phyloP scores from a whole-genome alignment of 164 flowering plant species.

The Stephania japonica region DNA sequence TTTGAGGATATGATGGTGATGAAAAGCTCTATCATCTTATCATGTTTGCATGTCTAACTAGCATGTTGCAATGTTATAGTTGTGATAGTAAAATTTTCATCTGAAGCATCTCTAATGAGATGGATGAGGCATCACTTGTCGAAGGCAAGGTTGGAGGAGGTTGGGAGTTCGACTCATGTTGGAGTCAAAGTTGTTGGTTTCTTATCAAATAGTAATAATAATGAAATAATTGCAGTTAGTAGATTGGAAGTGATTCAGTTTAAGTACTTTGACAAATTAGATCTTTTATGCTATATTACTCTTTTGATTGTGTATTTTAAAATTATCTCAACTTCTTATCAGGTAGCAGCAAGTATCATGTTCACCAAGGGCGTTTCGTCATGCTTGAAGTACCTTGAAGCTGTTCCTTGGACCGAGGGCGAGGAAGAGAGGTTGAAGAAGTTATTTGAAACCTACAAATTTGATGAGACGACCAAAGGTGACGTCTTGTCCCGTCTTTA shows the following conservation, averaged over 20 bases:
- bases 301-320: not conserved
- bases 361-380: slow-evolving; percentile 57
- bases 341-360: slow-evolving; percentile 75
- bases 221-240: not conserved
- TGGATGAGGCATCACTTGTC: no score
- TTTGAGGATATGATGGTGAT: not conserved
- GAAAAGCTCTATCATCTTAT: not conserved
- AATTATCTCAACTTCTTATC: not conserved
- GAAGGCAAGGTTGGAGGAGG: no score
- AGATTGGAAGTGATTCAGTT: not conserved
- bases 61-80: not conserved
- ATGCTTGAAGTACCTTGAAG: slow-evolving; percentile 80
- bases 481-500: slow-evolving; percentile 67
- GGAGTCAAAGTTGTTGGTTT: no score
- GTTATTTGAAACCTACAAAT: slow-evolving; percentile 43
- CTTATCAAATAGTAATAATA: not conserved
- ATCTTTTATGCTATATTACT: not conserved
- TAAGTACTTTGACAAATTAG: not conserved
- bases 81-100: no score
- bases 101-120: no score
- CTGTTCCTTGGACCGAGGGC: slow-evolving; percentile 90
- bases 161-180: no score
- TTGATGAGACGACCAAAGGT: slow-evolving; percentile 45
- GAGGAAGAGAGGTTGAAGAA: slow-evolving; percentile 82
- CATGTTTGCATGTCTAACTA: not conserved